These are phyloP conservation scores for Phytophthora palmivora DNA, from an alignment of 352 stramenopile species.

Conservation along the genomic window DNA sequence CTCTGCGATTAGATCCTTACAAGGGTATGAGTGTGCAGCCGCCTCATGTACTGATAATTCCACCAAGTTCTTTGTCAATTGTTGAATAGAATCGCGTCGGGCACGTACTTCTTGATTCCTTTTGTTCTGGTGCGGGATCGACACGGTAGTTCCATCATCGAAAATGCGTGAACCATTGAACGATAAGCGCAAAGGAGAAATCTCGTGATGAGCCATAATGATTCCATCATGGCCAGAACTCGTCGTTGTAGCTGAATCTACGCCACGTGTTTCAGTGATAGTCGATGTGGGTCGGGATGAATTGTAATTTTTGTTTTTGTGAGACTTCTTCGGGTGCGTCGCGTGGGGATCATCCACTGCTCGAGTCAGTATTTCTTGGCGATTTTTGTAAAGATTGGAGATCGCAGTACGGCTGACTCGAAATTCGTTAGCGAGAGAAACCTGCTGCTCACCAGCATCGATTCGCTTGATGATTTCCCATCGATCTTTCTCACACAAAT, in stretches of 20 bases:
- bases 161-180: too few species aligned
- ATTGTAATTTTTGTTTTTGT: too few species aligned
- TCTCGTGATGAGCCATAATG: too few species aligned
- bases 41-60: conserved; percentile 32
- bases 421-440: conserved; percentile 29
- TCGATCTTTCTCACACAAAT: background rate
- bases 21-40: conserved; percentile 30
- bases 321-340: conserved; percentile 19
- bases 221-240: too few species aligned
- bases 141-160: too few species aligned
- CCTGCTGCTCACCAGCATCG: conserved; percentile 43
- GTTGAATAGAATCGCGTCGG: background rate
- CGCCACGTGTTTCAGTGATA: too few species aligned
- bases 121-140: too few species aligned
- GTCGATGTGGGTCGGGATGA: too few species aligned
- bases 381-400: conserved; percentile 59
- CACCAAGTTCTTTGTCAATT: background rate
- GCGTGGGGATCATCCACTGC: conserved; percentile 10
- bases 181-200: too few species aligned
- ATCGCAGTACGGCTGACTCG: conserved; percentile 47
- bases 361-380: conserved; percentile 33
- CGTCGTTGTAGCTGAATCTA: too few species aligned
- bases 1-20: conserved; percentile 32
- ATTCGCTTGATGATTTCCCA: conserved; percentile 24
- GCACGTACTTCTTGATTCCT: too few species aligned